Percentiles rank a stretch among this genome's conserved stretches.
Evolutionary conservation across 805 yeast genomes (phyloP).

Genomic region (Debaryomyces castellii): DNA sequence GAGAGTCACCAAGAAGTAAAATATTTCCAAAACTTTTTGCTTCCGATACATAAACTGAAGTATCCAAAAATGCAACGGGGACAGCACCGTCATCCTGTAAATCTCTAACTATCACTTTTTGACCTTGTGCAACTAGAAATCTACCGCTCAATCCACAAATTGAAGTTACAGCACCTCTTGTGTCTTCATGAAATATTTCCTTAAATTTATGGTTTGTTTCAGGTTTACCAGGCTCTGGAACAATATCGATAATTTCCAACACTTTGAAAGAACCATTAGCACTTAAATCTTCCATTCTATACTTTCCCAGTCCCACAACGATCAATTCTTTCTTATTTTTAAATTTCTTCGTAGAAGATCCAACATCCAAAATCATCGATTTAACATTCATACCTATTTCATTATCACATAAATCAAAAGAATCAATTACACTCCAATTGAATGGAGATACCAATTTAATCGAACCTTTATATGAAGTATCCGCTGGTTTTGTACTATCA

Average conservation of each 20-base stretch:
- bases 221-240: conserved; percentile 86
- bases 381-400: conserved; percentile 62
- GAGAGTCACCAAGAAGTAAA: conserved; percentile 76
- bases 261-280: conserved; percentile 77
- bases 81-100: conserved; percentile 84
- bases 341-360: conserved; percentile 39
- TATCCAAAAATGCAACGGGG: conserved; percentile 91
- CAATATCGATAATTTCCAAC: conserved; percentile 74
- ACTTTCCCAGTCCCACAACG: conserved; percentile 74
- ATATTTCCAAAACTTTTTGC: conserved; percentile 82
- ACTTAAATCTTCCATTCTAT: conserved; percentile 76
- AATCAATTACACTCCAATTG: conserved; percentile 76
- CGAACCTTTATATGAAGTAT: conserved; percentile 57
- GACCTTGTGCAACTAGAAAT: conserved; percentile 83
- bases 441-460: conserved; percentile 68
- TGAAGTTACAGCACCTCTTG: conserved; percentile 81
- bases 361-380: conserved; percentile 50
- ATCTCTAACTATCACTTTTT: conserved; percentile 74
- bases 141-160: conserved; percentile 81
- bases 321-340: conserved; percentile 63
- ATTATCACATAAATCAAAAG: conserved; percentile 61
- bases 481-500: conserved; percentile 50
- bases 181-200: conserved; percentile 66
- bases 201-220: conserved; percentile 80
- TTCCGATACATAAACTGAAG: conserved; percentile 76